These are phyloP conservation scores for Diplosphaera chodatii DNA, from an alignment of 139 green algal species.

Conservation along the genomic window DNA sequence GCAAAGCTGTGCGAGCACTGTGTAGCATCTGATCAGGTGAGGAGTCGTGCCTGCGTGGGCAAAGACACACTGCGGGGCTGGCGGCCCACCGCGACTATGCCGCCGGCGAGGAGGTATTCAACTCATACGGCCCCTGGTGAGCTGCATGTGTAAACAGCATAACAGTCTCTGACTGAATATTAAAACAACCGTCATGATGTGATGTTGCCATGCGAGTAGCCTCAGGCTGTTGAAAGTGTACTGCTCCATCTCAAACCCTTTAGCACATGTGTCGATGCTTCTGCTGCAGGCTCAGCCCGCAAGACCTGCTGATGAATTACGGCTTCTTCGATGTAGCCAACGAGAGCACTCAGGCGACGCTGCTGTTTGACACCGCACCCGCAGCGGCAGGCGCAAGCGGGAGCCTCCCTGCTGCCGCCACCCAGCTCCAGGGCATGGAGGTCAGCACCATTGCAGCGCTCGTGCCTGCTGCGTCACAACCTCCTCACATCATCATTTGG, in stretches of 20 bases:
- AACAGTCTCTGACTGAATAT: no score
- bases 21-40: neutral
- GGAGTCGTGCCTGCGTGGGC: constrained; percentile 20
- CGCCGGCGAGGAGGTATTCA: constrained; percentile 35
- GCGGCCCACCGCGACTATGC: constrained; percentile 21
- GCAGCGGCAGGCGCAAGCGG: neutral
- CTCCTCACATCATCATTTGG: no score
- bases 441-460: no score
- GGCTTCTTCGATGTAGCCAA: constrained; percentile 33
- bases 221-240: no score
- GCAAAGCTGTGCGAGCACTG: no score
- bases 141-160: no score
- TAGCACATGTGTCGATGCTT: no score
- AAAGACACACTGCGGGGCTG: constrained; percentile 6
- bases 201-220: no score
- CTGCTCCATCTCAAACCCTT: no score
- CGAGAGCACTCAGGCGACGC: constrained; percentile 16
- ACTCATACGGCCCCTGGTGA: constrained; percentile 31
- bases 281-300: constrained; percentile 17
- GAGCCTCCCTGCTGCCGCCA: neutral
- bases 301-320: constrained; percentile 50
- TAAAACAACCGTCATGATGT: no score
- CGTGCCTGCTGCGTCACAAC: no score
- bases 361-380: constrained; percentile 10
- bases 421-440: neutral